phyloP scores from a whole-genome alignment of 768 basidiomycete species.

The Zangia roseola region DNA sequence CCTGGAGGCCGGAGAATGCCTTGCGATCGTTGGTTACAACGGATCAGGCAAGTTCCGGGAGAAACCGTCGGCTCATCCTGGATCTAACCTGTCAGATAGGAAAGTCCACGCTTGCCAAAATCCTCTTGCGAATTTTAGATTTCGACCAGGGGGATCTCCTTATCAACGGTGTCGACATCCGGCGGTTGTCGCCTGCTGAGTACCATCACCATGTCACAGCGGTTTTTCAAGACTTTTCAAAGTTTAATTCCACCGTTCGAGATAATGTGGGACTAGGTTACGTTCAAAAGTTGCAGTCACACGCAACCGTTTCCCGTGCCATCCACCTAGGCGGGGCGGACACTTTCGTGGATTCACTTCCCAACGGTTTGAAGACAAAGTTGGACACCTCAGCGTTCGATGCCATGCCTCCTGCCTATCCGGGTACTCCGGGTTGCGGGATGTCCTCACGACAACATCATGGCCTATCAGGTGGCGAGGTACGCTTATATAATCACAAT shows the following conservation, averaged over 20 bases:
- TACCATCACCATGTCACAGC: constrained; percentile 75
- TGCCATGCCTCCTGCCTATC: constrained; percentile 35
- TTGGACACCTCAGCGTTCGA: constrained; percentile 65
- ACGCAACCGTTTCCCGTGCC: constrained; percentile 59
- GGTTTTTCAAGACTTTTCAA: constrained; percentile 85
- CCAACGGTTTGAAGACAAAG: constrained; percentile 70
- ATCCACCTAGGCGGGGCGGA: constrained; percentile 71
- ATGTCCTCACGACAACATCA: constrained; percentile 45
- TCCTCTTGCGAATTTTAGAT: constrained; percentile 75
- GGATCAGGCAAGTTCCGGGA: constrained; percentile 60
- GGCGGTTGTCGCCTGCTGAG: constrained; percentile 62
- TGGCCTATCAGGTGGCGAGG: constrained; percentile 84
- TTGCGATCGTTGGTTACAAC: constrained; percentile 86
- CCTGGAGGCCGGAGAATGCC: constrained; percentile 70
- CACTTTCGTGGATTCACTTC: constrained; percentile 60
- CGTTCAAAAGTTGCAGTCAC: constrained; percentile 59
- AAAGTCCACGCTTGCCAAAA: constrained; percentile 84
- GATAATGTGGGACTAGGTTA: constrained; percentile 88
- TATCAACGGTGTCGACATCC: constrained; percentile 70
- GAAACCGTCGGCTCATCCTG: constrained; percentile 9
- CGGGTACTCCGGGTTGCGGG: constrained; percentile 30
- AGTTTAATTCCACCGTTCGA: constrained; percentile 71
- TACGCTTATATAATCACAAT: constrained; percentile 31
- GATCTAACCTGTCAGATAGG: constrained; percentile 41
- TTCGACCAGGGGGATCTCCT: constrained; percentile 67